Conservation (phyloP, 441 rosid genomes). For the Geranium incanum region DNA sequence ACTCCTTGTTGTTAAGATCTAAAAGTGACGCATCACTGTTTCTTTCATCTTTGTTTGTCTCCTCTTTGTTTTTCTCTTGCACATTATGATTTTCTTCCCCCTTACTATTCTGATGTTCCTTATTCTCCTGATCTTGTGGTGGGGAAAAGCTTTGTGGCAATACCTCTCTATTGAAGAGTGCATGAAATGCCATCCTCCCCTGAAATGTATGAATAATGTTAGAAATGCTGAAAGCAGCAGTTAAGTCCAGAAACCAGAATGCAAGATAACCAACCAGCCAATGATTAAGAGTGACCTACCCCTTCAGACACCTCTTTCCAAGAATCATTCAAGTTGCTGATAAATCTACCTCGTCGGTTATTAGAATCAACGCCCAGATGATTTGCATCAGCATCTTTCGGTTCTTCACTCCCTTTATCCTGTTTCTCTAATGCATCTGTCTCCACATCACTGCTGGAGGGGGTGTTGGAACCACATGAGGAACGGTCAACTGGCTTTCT, state of each 20-base stretch:
- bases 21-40: conserved; percentile 28
- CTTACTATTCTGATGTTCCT: conserved; percentile 25
- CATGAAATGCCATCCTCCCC: conserved; percentile 89
- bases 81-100: conserved; percentile 30
- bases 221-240: conserved; percentile 6
- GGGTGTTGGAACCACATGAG: conserved; percentile 88
- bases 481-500: conserved; percentile 73
- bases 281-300: conserved; percentile 33
- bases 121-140: conserved; percentile 31
- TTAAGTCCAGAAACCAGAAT: conserved; percentile 8
- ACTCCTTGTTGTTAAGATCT: conserved; percentile 44
- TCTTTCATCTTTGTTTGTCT: conserved; percentile 21
- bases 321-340: conserved; percentile 44
- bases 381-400: conserved; percentile 45
- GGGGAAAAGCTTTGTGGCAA: conserved; percentile 92
- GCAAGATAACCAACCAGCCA: background rate
- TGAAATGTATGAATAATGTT: conserved; percentile 23
- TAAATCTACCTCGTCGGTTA: conserved; percentile 53
- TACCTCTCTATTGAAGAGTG: conserved; percentile 72
- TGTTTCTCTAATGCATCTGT: conserved; percentile 58
- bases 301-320: conserved; percentile 90
- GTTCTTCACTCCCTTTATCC: conserved; percentile 45
- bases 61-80: background rate
- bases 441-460: conserved; percentile 84
- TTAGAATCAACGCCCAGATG: conserved; percentile 36